Percentiles rank a stretch among this genome's conserved stretches.
Conservation (phyloP, 1,284 basidiomycete species). For the Fistulinella cinereoalba region DNA sequence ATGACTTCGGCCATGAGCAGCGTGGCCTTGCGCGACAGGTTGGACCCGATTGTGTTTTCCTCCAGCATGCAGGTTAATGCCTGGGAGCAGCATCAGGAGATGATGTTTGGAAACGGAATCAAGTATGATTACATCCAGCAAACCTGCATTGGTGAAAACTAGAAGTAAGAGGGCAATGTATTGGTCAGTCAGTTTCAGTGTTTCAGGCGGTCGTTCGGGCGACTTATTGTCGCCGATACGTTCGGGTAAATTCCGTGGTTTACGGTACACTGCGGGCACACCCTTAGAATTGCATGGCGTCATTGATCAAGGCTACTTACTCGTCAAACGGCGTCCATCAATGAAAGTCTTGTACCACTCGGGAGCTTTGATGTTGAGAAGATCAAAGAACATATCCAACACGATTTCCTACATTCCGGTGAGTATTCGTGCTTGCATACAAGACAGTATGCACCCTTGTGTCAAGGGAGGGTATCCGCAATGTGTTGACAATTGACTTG, state of each 20-base stretch:
- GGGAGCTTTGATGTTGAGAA: conserved; percentile 88
- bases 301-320: conserved; percentile 43
- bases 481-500: conserved; percentile 78
- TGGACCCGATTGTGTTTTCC: conserved; percentile 66
- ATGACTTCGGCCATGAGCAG: conserved; percentile 91
- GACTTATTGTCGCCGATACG: conserved; percentile 31
- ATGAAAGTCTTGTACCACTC: conserved; percentile 91
- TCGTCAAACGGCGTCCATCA: conserved; percentile 80
- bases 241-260: conserved; percentile 46
- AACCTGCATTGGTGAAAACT: conserved; percentile 83
- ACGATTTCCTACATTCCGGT: conserved; percentile 69
- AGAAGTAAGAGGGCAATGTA: conserved; percentile 89
- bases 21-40: conserved; percentile 83
- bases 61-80: conserved; percentile 83
- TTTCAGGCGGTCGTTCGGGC: conserved; percentile 52
- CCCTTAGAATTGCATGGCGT: neutral
- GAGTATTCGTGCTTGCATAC: conserved; percentile 6
- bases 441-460: conserved; percentile 60
- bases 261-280: conserved; percentile 60
- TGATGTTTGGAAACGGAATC: neutral
- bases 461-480: conserved; percentile 85
- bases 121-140: conserved; percentile 68
- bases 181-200: conserved; percentile 87
- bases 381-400: conserved; percentile 90
- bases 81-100: conserved; percentile 40